These are phyloP conservation scores for Ogataea corticis DNA, from an alignment of 805 yeast genomes.

Conservation along the genomic window DNA sequence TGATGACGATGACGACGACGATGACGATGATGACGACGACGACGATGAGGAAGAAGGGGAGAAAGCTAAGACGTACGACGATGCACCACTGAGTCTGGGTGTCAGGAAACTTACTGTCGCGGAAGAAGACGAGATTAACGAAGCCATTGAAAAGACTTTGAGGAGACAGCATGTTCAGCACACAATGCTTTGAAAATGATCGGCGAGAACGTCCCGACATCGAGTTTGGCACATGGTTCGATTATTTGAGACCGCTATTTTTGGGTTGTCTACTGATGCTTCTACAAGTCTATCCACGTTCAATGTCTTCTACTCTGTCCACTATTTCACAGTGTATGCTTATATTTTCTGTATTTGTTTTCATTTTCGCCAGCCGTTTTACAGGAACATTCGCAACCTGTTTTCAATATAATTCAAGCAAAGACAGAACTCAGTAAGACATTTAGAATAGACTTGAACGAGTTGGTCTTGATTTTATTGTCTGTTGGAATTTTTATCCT, in stretches of 20 bases:
- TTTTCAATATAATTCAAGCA: no score
- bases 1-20: slow-evolving; percentile 27
- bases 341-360: background rate
- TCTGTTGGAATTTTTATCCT: no score
- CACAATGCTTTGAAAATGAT: background rate
- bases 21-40: slow-evolving; percentile 15
- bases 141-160: slow-evolving; percentile 11
- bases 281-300: no score
- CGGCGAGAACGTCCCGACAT: no score
- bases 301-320: no score
- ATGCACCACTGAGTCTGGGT: slow-evolving; percentile 21
- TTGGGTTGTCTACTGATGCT: no score
- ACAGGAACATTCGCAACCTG: no score
- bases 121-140: slow-evolving; percentile 32
- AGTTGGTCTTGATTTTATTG: no score
- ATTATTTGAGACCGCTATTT: no score
- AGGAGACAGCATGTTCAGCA: slow-evolving; percentile 1
- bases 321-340: background rate
- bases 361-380: background rate
- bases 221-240: no score
- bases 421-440: no score
- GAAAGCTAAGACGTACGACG: slow-evolving; percentile 13
- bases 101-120: slow-evolving; percentile 32
- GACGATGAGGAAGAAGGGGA: slow-evolving; percentile 24
- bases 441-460: no score